Conservation (phyloP, 805 yeast genomes). For the Lachancea waltii region DNA sequence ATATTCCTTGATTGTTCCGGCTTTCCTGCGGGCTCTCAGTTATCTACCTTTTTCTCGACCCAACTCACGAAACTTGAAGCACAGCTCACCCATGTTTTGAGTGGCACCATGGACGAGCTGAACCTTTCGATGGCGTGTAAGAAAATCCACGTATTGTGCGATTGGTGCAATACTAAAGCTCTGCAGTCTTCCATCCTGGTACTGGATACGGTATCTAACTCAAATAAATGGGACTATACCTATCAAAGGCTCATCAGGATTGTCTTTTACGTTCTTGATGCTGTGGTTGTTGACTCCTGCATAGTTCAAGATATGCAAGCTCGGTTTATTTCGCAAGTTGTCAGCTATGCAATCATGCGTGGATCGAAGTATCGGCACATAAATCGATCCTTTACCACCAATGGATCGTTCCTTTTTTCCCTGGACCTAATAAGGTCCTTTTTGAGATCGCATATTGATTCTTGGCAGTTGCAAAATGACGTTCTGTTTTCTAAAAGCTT, state of each 20-base stretch:
- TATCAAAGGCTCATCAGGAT: constrained; percentile 26
- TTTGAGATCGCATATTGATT: constrained; percentile 8
- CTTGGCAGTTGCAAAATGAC: not conserved
- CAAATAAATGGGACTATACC: constrained; percentile 20
- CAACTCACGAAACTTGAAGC: constrained; percentile 15
- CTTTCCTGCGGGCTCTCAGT: constrained; percentile 6
- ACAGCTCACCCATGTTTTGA: constrained; percentile 14
- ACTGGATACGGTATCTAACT: constrained; percentile 9
- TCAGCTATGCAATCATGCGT: constrained; percentile 11
- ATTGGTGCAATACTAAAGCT: constrained; percentile 19
- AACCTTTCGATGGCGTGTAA: constrained; percentile 11
- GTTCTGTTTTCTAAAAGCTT: constrained; percentile 14
- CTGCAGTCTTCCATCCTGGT: constrained; percentile 14
- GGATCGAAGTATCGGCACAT: constrained; percentile 4
- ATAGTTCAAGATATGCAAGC: constrained; percentile 11
- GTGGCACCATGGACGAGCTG: constrained; percentile 10
- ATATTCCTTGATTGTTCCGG: constrained; percentile 14
- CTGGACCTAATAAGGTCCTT: constrained; percentile 14
- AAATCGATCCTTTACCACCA: constrained; percentile 8
- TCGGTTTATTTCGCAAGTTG: constrained; percentile 16
- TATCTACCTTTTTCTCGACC: constrained; percentile 10
- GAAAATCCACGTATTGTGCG: constrained; percentile 18
- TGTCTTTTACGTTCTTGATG: constrained; percentile 21
- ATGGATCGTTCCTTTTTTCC: constrained; percentile 18
- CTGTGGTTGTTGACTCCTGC: constrained; percentile 5